Evolutionary conservation across 768 basidiomycete genomes (phyloP), one percentile per base, ranked within the genome.

Genomic region (Naganishia onofrii): DNA sequence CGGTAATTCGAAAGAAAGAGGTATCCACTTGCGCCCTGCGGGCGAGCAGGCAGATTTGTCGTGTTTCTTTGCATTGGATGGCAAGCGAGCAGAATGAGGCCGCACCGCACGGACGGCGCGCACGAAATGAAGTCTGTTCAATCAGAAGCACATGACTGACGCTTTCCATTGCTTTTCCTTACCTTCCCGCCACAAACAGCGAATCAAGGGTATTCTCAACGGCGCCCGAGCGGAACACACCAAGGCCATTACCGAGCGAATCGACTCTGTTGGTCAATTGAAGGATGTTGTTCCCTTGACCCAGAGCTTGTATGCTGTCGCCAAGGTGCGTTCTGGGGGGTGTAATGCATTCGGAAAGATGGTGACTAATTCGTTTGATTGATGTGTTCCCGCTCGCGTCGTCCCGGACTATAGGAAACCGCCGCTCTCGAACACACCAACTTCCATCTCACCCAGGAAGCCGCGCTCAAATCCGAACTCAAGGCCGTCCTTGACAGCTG

Each of bases 401-500:
- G 15, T 71, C 12, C 12, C 34, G 34, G 34, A 36, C 34, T 36
- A 26, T 75, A 94, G 91, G 93, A 98, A 80, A 97, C 93, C 72
- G 94, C 94, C 60, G 83, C 88, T 76, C 85, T 96, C 76, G 96
- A 99, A 83, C 85, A 88, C 70, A 88, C 91, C 76, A 88, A 90
- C 69, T 99, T 98, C 76, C 88, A 90, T 55, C 91, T 92, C 79
- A 86, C 88, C 76, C 96, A 99, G 84, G 90, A 92, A 82, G 88
- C 89, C 70, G 88, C 87, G 52, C 84, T 98, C 78, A 88, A 93
- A 34, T 73, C 90, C 53, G 96, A 99, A 84, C 84, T 97, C 78
- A 98, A 97, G 84, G 76, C 89, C 34, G 94, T 98, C 48, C 87
- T 99, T 68, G 96, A 98, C 85, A 91, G 90, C 81, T 96, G 94